Evolutionary conservation across 1,284 basidiomycete genomes (phyloP), one percentile per base, ranked within the genome.

Genomic region (Ganoderma sp.): DNA sequence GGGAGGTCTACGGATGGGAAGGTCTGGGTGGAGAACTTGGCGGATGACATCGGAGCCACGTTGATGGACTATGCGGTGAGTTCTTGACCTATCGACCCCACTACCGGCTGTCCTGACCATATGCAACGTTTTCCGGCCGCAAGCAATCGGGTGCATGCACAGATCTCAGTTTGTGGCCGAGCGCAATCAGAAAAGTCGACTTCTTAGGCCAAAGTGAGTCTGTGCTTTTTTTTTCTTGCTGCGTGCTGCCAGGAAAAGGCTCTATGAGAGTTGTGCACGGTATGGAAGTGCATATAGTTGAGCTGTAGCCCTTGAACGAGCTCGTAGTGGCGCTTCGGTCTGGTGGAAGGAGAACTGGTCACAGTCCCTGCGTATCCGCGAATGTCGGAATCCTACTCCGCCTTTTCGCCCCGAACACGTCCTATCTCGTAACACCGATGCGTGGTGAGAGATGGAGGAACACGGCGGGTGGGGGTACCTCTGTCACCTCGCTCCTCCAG

Each of bases 21-120:
- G 48, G 77, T 81, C 2, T 81, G 80, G 80, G 71, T 77, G 9
- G 80, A 81, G 67, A 70, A 78, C 59, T 69, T 81, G 42, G 79
- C 79, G 15, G 74, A 75, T 43, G 78, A 80, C 59, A 74, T 77
- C 22, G 75, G 75, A 25, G 78, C 79, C 3, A 75, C 67, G 17
- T 73, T 84, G 56, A 82, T 80, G 71, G 83, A 84, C 70, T 85
- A 84, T 62, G 83, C 82, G 19, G 84, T 84, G 69, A 58, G 82
- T 72, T 17, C 25, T 19, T 10, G 8, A 19, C 10, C 22, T 8
- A 1, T 37, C 7, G 1, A 2, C 28, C 0, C 28, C 45, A 2
- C 15, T 34, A 19, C n/a, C 12, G 37, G 12, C 19, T n/a, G 37
- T 34, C 19, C 54, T 52, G 3, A 52, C 25, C 28, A 4, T 37